Base-by-base conservation (phyloP, 768 basidiomycete genomes). In the Vararia minispora region DNA sequence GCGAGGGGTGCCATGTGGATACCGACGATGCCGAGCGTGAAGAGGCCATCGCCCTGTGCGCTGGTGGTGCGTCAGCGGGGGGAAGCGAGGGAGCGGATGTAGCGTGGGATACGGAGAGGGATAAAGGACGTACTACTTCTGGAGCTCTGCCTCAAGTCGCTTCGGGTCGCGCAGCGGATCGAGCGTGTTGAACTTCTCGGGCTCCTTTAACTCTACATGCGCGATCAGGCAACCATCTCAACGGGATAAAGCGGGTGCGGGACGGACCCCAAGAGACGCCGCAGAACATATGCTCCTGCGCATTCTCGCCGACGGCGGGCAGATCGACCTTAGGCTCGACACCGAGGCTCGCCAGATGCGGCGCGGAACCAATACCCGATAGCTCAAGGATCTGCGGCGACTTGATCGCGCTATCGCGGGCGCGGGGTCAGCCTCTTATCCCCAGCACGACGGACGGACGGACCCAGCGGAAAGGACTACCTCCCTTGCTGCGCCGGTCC, bases 341-440 rank as follows among this genome's bases (percentile, higher is more conserved):
- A 2, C 62, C 64, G 13, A 68, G 47, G 5, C 44, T 55, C 18
- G 57, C 46, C 23, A 77, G 55, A 16, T 70, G 43, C 2, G 55
- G 56, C 11, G 50, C 48, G 23, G 63, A 57, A 13, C 76, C 76
- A 38, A 78, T 68, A 17, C 76, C 77, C 5, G 72, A 74, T 2
- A 77, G 55, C 47, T 77, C 71, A 2, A 77, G 64, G 7, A 79
- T 57, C 47, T 74, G 39, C 20, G 43, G 63, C 0, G 65, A 61
- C 40, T 68, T 64, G 17, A 73, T 44, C 2, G 69, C 40, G n/a
- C 60, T 62, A 40, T 31, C 6, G 13, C 7, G 23, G 8, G 6
- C 6, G 11, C 25, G 25, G 35, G n/a, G 17, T 25, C 10, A n/a
- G 23, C 8, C 13, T 33, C 10, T 6, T 11, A 16, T n/a, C 14